A percentile compares a stretch with the other conserved stretches of the same genome.
Evolutionary conservation across 2,329 filamentous ascomycete genomes (phyloP).

Genomic region (Colletotrichum sp.): DNA sequence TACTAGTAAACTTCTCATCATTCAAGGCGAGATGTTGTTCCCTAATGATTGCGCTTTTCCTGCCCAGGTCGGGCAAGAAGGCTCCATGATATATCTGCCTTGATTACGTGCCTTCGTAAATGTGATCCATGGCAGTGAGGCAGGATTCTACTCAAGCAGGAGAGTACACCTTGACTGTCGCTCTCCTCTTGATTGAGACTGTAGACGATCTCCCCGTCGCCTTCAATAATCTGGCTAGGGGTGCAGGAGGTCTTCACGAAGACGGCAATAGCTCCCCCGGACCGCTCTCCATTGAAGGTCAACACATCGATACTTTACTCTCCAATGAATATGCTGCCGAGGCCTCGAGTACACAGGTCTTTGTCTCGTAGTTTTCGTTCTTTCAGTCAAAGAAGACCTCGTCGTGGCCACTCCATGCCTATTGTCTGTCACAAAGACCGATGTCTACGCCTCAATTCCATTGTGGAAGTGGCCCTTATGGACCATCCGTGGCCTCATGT

Average conservation of each 20-base stretch:
- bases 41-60: background rate
- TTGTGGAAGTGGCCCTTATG: background rate
- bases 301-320: background rate
- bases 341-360: background rate
- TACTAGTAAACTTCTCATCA: background rate
- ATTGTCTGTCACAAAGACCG: background rate
- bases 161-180: background rate
- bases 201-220: background rate
- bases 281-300: background rate
- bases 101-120: background rate
- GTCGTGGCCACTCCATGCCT: background rate
- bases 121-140: background rate
- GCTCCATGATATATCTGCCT: background rate
- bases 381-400: background rate
- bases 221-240: background rate
- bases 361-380: background rate
- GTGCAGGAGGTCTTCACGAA: background rate
- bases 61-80: background rate
- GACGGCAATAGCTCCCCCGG: background rate
- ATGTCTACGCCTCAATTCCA: background rate
- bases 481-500: background rate
- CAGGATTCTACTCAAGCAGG: background rate
- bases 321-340: background rate
- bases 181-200: background rate
- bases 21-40: background rate